Evolutionary conservation across 2,329 filamentous ascomycete genomes (phyloP), one percentile per base, ranked within the genome.

Genomic region (Pochonia chlamydosporia): DNA sequence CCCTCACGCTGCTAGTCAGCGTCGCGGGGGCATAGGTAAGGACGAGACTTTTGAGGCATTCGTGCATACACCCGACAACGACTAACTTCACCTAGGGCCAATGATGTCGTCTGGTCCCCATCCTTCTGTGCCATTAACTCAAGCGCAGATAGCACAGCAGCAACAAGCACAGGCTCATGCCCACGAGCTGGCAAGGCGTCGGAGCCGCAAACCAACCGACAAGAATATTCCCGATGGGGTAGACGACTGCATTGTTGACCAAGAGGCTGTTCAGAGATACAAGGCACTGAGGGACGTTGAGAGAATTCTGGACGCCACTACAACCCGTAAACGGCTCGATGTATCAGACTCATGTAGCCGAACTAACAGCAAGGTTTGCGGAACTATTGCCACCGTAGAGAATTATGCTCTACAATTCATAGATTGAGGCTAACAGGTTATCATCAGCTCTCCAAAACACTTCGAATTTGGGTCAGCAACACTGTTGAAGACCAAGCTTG

Each of bases 391-490:
- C n/a, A n/a, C n/a, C n/a, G n/a, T n/a, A n/a, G n/a, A n/a, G n/a
- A n/a, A n/a, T n/a, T n/a, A n/a, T n/a, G n/a, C n/a, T n/a, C n/a
- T n/a, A n/a, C n/a, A n/a, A n/a, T n/a, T n/a, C n/a, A n/a, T n/a
- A n/a, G n/a, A n/a, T n/a, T n/a, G n/a, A n/a, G n/a, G 49, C 56
- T 51, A 33, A 62, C 47, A 31, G 6, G n/a, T n/a, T n/a, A 23
- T 10, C 39, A 14, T 21, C 5, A 89, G 79, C 81, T 87, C 55
- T 86, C 85, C 66, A 87, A 85, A 61, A 95, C 89, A 3, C 75
- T 99, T 66, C 86, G 92, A 52, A 80, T 99, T 53, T 97, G 90
- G 90, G 84, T 99, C 59, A 91, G 84, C 59, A 99, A 99, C 67
- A 96, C 90, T 1, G 89, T 85, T 28, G 89, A 96, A 65, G 89